A percentile compares a stretch with the other conserved stretches of the same genome.
These are phyloP conservation scores for Pogostemon cablin DNA, from an alignment of 257 asterid species.

Conservation along the genomic window DNA sequence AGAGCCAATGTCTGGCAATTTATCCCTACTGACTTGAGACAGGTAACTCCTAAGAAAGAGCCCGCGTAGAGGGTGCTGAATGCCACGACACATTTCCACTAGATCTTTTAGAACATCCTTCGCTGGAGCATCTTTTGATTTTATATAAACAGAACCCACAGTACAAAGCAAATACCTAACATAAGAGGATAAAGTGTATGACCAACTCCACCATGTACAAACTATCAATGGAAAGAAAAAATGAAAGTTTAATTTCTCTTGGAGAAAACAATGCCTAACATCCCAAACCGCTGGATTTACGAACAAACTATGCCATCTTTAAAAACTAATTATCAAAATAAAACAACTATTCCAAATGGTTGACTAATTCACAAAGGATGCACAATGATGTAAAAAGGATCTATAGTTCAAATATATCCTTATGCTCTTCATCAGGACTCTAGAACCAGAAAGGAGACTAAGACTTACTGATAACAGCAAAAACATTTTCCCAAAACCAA, in stretches of 20 bases:
- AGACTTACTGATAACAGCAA: background rate
- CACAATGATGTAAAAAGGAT: constrained; percentile 1
- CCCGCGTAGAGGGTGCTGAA: constrained; percentile 97
- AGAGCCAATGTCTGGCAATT: constrained; percentile 94
- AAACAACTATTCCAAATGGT: constrained; percentile 24
- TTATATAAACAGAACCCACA: constrained; percentile 93
- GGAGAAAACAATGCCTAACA: constrained; percentile 8
- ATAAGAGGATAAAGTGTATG: constrained; percentile 31
- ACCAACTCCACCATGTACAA: constrained; percentile 7
- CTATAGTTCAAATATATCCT: constrained; percentile 2
- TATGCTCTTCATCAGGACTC: constrained; percentile 12
- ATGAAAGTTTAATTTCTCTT: constrained; percentile 21
- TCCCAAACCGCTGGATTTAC: constrained; percentile 20
- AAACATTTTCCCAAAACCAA: background rate
- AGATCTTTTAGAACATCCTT: constrained; percentile 97
- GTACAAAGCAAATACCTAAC: constrained; percentile 93
- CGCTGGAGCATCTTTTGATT: constrained; percentile 98
- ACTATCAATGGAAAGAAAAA: constrained; percentile 8
- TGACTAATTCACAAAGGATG: constrained; percentile 10
- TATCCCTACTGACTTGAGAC: constrained; percentile 97
- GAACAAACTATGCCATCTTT: constrained; percentile 13
- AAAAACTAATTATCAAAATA: constrained; percentile 2
- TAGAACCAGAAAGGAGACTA: constrained; percentile 28
- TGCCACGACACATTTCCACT: constrained; percentile 98
- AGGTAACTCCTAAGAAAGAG: constrained; percentile 95